phyloP scores from a whole-genome alignment of 2,329 filamentous ascomycete species.

The Fusarium tupiense region DNA sequence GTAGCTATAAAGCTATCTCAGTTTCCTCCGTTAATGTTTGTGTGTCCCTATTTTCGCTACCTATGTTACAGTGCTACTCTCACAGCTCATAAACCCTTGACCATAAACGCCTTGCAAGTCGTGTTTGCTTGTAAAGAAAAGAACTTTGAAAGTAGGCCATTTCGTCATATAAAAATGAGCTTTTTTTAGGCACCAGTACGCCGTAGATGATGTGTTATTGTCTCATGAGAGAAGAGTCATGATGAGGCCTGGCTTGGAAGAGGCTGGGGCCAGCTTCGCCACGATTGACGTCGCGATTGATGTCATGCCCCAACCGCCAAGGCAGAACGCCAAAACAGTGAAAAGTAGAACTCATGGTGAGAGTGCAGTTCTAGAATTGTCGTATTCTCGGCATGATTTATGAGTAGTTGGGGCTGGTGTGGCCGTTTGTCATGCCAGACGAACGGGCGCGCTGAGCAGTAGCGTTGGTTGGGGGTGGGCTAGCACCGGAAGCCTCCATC shows the following conservation, averaged over 20 bases:
- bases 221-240: conserved; percentile 4
- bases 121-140: conserved; percentile 24
- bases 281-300: conserved; percentile 33
- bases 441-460: conserved; percentile 21
- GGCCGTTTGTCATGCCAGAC: conserved; percentile 45
- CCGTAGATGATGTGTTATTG: conserved; percentile 10
- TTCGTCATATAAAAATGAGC: conserved; percentile 26
- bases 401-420: conserved; percentile 29
- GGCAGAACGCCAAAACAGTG: background rate
- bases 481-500: conserved; percentile 64
- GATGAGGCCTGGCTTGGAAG: background rate
- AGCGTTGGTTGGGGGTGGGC: conserved; percentile 18
- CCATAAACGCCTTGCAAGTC: conserved; percentile 32
- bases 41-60: background rate
- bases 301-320: conserved; percentile 16
- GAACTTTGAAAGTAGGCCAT: conserved; percentile 11
- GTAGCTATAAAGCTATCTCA: background rate
- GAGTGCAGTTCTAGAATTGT: background rate
- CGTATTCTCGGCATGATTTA: background rate
- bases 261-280: conserved; percentile 25
- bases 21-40: background rate
- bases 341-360: background rate
- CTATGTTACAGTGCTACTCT: conserved; percentile 15
- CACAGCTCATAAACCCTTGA: background rate
- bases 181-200: conserved; percentile 31